Percentiles rank a stretch among this genome's conserved stretches.
These are phyloP conservation scores for Cerrena zonata DNA, from an alignment of 1,284 basidiomycete species.

Conservation along the genomic window DNA sequence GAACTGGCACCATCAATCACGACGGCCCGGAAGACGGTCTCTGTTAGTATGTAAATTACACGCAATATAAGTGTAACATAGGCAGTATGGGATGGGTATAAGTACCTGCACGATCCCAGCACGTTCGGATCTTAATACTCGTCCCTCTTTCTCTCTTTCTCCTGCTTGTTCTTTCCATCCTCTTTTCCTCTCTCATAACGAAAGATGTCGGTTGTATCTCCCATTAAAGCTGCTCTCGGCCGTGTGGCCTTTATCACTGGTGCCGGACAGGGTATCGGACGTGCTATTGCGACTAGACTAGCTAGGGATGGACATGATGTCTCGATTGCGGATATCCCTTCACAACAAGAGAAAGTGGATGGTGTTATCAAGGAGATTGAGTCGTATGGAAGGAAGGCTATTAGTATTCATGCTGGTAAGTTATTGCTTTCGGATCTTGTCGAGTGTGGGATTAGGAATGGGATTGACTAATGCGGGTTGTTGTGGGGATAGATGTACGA, in stretches of 20 bases:
- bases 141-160: neutral
- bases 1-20: too few species aligned
- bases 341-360: constrained; percentile 25
- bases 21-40: too few species aligned
- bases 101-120: neutral
- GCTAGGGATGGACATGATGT: constrained; percentile 34
- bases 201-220: constrained; percentile 21
- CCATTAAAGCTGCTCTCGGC: constrained; percentile 26
- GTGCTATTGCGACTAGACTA: constrained; percentile 37
- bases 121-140: neutral
- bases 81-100: too few species aligned
- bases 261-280: constrained; percentile 38
- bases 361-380: constrained; percentile 29
- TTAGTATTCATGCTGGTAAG: constrained; percentile 28
- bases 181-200: neutral
- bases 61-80: too few species aligned
- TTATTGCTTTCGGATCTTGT: neutral
- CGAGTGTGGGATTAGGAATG: neutral
- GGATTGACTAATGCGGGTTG: constrained; percentile 3
- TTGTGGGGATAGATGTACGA: constrained; percentile 19
- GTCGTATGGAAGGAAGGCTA: constrained; percentile 27
- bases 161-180: neutral
- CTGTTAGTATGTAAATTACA: too few species aligned
- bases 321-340: constrained; percentile 24
- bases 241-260: constrained; percentile 37